Conservation (phyloP, 176 grass and related monocot species). For the Eragrostis nindensis region DNA sequence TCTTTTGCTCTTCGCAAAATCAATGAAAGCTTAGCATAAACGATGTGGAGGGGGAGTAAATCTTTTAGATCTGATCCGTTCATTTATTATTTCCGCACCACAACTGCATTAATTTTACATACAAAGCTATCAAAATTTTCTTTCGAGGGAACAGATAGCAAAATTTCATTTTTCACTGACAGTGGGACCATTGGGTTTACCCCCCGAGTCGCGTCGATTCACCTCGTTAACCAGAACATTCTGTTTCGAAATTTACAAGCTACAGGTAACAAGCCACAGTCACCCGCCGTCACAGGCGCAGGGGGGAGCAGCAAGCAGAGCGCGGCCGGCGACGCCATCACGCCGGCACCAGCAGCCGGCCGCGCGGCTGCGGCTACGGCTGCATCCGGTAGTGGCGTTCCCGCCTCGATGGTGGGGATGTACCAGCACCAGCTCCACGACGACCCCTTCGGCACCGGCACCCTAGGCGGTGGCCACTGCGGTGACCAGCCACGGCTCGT, state of each 20-base stretch:
- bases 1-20: too few relatives aligned
- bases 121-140: too few relatives aligned
- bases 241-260: constrained; percentile 38
- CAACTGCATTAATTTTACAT: too few relatives aligned
- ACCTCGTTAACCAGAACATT: constrained; percentile 52
- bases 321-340: constrained; percentile 37
- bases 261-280: constrained; percentile 34
- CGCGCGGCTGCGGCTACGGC: constrained; percentile 38
- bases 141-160: neutral
- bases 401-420: constrained; percentile 49
- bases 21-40: too few relatives aligned
- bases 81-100: too few relatives aligned
- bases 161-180: neutral
- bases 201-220: constrained; percentile 38
- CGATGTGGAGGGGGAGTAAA: too few relatives aligned
- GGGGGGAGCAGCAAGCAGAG: constrained; percentile 47
- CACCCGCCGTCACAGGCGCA: constrained; percentile 31
- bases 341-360: constrained; percentile 18
- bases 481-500: constrained; percentile 42
- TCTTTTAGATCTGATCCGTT: too few relatives aligned
- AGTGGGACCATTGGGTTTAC: neutral
- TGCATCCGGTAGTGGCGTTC: constrained; percentile 26
- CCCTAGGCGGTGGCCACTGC: constrained; percentile 45
- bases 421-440: constrained; percentile 71
- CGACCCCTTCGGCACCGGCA: constrained; percentile 31